Percentiles rank a stretch among this genome's conserved stretches.
Evolutionary conservation across 1,139 yeast genomes (phyloP).

Genomic region (Hemisphaericaspora subhashii): DNA sequence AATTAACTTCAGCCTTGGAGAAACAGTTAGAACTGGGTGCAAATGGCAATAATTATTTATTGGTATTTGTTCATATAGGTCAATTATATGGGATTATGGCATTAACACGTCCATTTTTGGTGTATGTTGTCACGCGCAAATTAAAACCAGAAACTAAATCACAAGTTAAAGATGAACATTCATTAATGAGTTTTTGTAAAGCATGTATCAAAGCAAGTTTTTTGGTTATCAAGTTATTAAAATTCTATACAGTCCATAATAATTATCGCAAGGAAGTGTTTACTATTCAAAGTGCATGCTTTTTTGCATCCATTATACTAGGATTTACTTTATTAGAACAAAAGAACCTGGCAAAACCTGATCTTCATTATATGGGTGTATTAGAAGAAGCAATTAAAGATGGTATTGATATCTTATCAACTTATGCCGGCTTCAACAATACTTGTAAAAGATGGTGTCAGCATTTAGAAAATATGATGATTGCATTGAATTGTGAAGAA

Average conservation of each 20-base stretch:
- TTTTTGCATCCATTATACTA: constrained; percentile 14
- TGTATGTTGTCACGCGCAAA: constrained; percentile 19
- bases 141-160: constrained; percentile 13
- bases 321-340: constrained; percentile 17
- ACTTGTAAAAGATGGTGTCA: constrained; percentile 15
- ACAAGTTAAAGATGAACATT: constrained; percentile 13
- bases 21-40: constrained; percentile 12
- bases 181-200: constrained; percentile 16
- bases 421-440: constrained; percentile 11
- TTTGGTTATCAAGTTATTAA: constrained; percentile 15
- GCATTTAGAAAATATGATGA: constrained; percentile 14
- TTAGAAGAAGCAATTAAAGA: constrained; percentile 14
- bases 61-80: constrained; percentile 35
- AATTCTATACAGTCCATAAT: constrained; percentile 11
- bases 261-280: constrained; percentile 14
- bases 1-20: constrained; percentile 10
- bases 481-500: constrained; percentile 9
- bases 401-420: constrained; percentile 11
- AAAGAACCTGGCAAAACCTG: constrained; percentile 11
- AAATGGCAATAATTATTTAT: constrained; percentile 21
- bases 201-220: constrained; percentile 19
- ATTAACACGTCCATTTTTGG: constrained; percentile 47
- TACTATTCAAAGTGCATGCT: constrained; percentile 13
- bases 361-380: constrained; percentile 15
- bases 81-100: constrained; percentile 43